Evolutionary conservation across 345 rosid species (phyloP), one percentile per base, ranked within the genome.

Genomic region (Salix udensis): DNA sequence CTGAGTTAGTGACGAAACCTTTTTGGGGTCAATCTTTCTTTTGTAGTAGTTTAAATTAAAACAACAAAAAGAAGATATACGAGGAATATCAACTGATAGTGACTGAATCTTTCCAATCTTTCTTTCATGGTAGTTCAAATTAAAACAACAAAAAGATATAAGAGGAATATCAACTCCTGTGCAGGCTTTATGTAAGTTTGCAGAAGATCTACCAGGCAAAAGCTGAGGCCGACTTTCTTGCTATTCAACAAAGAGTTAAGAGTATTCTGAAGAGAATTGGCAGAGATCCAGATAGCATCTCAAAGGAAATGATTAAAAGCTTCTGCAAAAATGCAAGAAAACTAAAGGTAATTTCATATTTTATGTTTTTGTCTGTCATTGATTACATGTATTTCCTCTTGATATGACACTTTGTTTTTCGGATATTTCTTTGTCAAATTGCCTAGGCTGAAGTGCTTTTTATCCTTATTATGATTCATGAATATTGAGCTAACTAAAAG

Each of bases 291-390:
- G 71, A 77, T 78, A 88, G 89, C 86, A 89, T 95, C 72, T 75
- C 92, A 37, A 91, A 87, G 81, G 73, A 91, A 71, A 87, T 85
- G 28, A 86, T 95, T 79, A 91, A 87, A 80, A 88, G 82, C 85
- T 95, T 95, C 86, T 90, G 98, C 64, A 93, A 87, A 84, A 95
- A 91, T 84, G 91, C 97, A 62, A 87, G 97, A 84, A 95, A 95
- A 85, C 87, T 95, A 58, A 93, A 86, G 85, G 98, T 92, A 81
- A 86, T 88, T 73, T 50, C 77, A 48, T 71, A 73, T 76, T 46
- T 75, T 77, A 4, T 60, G 24, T 21, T 50, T 16, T 75, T 3
- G 15, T 53, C 28, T 73, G 28, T 73, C 2, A 40, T 73, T 73
- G 67, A 60, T 73, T 18, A 11, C 9, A 2, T 50, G 13, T 28